phyloP scores from a whole-genome alignment of 805 yeast species.

The Lachancea nothofagi region DNA sequence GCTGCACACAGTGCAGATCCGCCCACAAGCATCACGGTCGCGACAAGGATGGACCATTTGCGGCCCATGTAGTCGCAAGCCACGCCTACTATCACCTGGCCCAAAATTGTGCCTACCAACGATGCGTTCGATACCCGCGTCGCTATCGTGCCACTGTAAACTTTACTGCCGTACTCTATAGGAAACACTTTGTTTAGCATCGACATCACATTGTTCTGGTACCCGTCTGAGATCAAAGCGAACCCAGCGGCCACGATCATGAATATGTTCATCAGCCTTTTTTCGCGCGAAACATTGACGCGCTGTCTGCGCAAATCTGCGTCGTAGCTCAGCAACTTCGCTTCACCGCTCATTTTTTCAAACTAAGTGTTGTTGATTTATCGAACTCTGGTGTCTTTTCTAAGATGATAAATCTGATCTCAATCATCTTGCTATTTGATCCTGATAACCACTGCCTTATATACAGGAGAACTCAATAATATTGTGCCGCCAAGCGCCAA shows the following conservation, averaged over 20 bases:
- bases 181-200: slow-evolving; percentile 58
- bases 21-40: slow-evolving; percentile 54
- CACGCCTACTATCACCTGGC: slow-evolving; percentile 61
- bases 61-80: slow-evolving; percentile 63
- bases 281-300: slow-evolving; percentile 5
- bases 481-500: too few relatives aligned
- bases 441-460: too few relatives aligned
- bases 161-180: slow-evolving; percentile 32
- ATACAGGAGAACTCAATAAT: too few relatives aligned
- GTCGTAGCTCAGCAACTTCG: slow-evolving; percentile 2
- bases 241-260: slow-evolving; percentile 46
- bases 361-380: too few relatives aligned
- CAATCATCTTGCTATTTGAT: too few relatives aligned
- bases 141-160: slow-evolving; percentile 42
- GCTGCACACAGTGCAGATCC: slow-evolving; percentile 68
- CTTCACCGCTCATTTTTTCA: too few relatives aligned
- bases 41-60: slow-evolving; percentile 62
- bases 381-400: too few relatives aligned
- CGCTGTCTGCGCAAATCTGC: slow-evolving; percentile 8
- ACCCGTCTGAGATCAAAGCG: slow-evolving; percentile 73
- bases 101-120: slow-evolving; percentile 63
- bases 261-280: slow-evolving; percentile 11
- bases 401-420: too few relatives aligned
- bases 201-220: slow-evolving; percentile 69
- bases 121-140: slow-evolving; percentile 68